Evolutionary conservation across 2,329 filamentous ascomycete genomes (phyloP), one percentile per base, ranked within the genome.

Genomic region (Fusarium coffeatum): DNA sequence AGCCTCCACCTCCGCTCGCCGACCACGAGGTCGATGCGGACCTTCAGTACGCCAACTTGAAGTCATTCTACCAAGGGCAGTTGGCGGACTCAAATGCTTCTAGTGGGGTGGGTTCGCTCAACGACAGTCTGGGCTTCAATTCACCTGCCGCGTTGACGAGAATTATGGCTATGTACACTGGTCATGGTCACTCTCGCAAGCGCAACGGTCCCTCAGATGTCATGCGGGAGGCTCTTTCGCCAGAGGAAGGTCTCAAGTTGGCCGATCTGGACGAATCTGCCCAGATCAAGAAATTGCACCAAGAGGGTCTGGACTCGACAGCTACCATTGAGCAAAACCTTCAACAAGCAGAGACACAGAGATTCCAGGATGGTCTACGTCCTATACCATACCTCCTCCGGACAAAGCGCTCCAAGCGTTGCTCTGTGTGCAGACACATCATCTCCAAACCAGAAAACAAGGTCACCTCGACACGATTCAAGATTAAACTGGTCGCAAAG

Each of bases 371-470:
- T 55, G 89, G 95, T 22, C 87, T 98, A 8, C 90, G 93, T 28
- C 96, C 96, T 1, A 87, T 94, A 16, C 91, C 94, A 0, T 91
- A 92, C 18, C 87, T 97, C 4, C 88, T 99, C 16, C 91, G 93
- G 59, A 97, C 95, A 0, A 98, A 98, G 78, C 92, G 95, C 40
- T 94, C 93, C 22, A 98, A 98, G 82, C 93, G 96, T 47, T 99
- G 96, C 80, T 92, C 93, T 53, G 88, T 91, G 13, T 99, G 96
- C 81, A 91, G 96, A 15, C 95, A 98, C 82, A 98, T 98, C 77
- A 91, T 99, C 73, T 92, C 93, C 66, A 97, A 97, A 78, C 96
- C 95, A 16, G 96, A 99, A 80, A 88, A 90, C 63, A 99, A 98
- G 80, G 90, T 97, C 32, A 89, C 90, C 48, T 95, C 92, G 55